Evolutionary conservation across 345 rosid genomes (phyloP).

Genomic region (Firmiana major): DNA sequence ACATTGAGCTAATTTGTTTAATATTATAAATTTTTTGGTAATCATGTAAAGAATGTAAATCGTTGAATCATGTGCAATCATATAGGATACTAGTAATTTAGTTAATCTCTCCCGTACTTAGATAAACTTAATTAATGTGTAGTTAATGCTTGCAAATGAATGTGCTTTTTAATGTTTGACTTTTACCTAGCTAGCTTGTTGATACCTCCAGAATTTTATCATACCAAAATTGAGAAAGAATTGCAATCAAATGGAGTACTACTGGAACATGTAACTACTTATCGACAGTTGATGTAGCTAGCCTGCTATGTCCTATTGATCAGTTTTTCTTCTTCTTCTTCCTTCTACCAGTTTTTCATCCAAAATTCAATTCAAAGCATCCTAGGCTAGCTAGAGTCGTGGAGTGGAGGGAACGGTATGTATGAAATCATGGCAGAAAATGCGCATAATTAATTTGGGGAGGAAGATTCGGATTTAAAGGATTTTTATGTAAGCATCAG

Average conservation of each 20-base stretch:
- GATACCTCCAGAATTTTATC: neutral
- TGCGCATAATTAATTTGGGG: no score
- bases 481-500: no score
- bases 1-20: neutral
- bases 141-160: neutral
- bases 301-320: neutral
- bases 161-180: slow-evolving; percentile 1
- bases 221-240: neutral
- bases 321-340: no score
- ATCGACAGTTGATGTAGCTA: neutral
- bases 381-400: neutral
- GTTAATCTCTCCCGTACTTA: neutral
- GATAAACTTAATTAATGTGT: neutral
- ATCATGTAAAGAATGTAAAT: neutral
- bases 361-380: neutral
- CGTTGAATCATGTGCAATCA: slow-evolving; percentile 13
- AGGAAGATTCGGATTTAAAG: no score
- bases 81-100: neutral
- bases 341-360: no score
- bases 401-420: no score
- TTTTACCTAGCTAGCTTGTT: no score
- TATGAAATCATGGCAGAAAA: neutral
- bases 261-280: no score
- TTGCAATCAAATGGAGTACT: neutral
- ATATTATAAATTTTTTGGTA: neutral